phyloP scores from a whole-genome alignment of 2,329 filamentous ascomycete species.

The Tolypocladium ovalisporum region DNA sequence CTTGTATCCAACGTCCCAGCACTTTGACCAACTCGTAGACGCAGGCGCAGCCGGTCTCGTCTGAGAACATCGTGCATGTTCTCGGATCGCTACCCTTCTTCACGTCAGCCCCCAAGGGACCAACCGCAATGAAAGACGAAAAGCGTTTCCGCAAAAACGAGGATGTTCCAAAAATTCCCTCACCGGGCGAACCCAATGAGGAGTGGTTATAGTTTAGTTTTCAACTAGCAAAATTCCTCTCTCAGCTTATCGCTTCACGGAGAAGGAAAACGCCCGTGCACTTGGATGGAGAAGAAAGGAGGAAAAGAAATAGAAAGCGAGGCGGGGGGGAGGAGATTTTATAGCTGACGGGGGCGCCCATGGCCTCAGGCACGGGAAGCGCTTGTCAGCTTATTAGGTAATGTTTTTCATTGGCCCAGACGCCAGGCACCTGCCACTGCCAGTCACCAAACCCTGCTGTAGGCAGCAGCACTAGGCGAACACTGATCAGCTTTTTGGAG shows the following conservation, averaged over 20 bases:
- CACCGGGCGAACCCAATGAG: constrained; percentile 53
- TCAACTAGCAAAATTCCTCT: constrained; percentile 85
- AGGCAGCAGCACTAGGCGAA: neutral
- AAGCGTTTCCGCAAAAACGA: constrained; percentile 22
- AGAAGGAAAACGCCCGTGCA: constrained; percentile 57
- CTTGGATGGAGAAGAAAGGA: constrained; percentile 42
- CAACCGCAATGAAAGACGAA: constrained; percentile 30
- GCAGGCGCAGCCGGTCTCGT: neutral
- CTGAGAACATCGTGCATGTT: neutral
- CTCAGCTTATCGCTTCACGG: constrained; percentile 56
- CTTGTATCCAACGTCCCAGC: neutral
- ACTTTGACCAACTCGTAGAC: neutral
- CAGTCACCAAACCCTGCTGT: neutral
- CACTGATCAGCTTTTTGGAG: too few relatives aligned
- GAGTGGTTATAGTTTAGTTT: constrained; percentile 69
- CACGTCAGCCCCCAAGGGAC: constrained; percentile 22
- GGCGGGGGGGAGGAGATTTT: constrained; percentile 16
- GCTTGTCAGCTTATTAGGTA: constrained; percentile 4
- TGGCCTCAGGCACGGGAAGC: neutral
- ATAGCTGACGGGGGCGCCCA: constrained; percentile 12
- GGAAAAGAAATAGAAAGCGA: constrained; percentile 22
- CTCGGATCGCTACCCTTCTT: constrained; percentile 22
- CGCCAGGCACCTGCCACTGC: neutral
- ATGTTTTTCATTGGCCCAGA: neutral
- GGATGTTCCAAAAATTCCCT: constrained; percentile 60